A percentile compares a stretch with the other conserved stretches of the same genome.
These are phyloP conservation scores for Hymenotorrendiella dingleyae DNA, from an alignment of 2,329 filamentous ascomycete genomes.

Conservation along the genomic window DNA sequence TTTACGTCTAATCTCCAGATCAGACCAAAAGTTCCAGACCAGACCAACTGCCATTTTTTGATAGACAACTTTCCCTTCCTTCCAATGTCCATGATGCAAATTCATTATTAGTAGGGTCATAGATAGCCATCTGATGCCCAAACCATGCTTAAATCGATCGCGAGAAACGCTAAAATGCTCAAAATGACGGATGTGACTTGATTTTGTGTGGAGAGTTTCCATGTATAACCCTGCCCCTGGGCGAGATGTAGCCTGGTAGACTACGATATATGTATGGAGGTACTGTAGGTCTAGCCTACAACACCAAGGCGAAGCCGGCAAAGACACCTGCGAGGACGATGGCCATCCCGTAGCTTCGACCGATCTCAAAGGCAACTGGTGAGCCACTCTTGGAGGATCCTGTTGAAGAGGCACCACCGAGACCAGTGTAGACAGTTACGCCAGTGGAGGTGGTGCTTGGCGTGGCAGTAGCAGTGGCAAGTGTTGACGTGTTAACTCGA, in stretches of 20 bases:
- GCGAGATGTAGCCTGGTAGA: too few species aligned
- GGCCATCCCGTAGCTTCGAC: slow-evolving; percentile 49
- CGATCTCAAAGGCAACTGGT: slow-evolving; percentile 41
- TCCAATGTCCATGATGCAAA: neutral
- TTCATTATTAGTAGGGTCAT: too few species aligned
- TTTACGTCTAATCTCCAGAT: too few species aligned
- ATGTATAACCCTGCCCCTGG: too few species aligned
- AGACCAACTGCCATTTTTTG: too few species aligned
- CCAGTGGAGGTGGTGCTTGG: slow-evolving; percentile 37
- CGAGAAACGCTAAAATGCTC: slow-evolving; percentile 6
- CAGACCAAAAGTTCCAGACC: too few species aligned
- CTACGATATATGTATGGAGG: too few species aligned
- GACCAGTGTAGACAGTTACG: slow-evolving; percentile 38
- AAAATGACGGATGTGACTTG: too few species aligned
- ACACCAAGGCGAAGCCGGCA: slow-evolving; percentile 49
- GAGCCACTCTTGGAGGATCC: slow-evolving; percentile 30
- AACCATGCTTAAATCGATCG: neutral
- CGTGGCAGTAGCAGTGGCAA: slow-evolving; percentile 34
- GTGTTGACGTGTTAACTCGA: slow-evolving; percentile 49
- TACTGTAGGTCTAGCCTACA: too few species aligned
- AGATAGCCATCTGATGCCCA: neutral
- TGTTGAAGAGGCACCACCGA: slow-evolving; percentile 34
- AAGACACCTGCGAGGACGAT: slow-evolving; percentile 49
- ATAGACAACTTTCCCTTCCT: too few species aligned
- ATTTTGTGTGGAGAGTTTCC: too few species aligned